phyloP scores from a whole-genome alignment of 331 rosid species.

The Rosa hybrid region DNA sequence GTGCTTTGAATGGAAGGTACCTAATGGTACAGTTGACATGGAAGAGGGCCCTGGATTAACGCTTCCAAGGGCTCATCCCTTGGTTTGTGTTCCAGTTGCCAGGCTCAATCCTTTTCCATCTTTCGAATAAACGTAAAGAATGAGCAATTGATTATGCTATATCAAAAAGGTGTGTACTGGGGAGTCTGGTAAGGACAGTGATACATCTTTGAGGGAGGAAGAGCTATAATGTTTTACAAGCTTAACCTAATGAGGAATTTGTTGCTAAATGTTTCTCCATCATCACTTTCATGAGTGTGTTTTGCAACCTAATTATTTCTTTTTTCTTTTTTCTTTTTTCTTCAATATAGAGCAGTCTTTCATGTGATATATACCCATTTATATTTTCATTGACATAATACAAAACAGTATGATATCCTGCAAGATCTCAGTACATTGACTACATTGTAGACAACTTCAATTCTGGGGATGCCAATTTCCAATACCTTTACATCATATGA shows the following conservation, averaged over 20 bases:
- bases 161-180: too few species aligned
- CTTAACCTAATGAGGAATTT: background rate
- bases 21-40: slow-evolving; percentile 40
- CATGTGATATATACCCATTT: background rate
- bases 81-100: slow-evolving; percentile 49
- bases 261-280: background rate
- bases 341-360: background rate
- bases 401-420: background rate
- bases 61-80: slow-evolving; percentile 60
- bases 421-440: too few species aligned
- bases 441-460: too few species aligned
- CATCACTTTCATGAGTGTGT: background rate
- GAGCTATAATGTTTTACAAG: background rate
- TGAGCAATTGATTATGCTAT: background rate
- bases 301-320: background rate
- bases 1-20: slow-evolving; percentile 64
- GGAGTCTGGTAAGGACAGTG: background rate
- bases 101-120: slow-evolving; percentile 46
- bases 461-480: too few species aligned
- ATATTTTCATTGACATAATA: background rate
- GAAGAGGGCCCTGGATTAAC: slow-evolving; percentile 65
- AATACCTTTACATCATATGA: too few species aligned
- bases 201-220: background rate
- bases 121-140: background rate
- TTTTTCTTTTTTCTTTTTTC: background rate